Evolutionary conservation across 768 basidiomycete species (phyloP), one percentile per base, ranked within the genome.

Genomic region (Termitomyces bulborhizus): DNA sequence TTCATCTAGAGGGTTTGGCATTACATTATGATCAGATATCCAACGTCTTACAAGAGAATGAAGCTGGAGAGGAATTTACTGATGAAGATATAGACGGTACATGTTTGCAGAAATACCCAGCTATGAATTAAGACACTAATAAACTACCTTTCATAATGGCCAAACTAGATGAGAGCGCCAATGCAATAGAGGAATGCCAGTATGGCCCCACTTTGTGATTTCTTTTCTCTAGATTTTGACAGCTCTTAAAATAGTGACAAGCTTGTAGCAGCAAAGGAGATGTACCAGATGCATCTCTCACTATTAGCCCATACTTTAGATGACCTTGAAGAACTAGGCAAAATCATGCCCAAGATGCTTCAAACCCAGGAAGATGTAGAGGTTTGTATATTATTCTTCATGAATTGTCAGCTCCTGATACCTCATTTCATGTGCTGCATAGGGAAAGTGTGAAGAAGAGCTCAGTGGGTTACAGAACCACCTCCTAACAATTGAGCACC

Each of bases 11-110:
- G 62, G 84, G 81, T 61, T 71, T 93, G 34, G 80, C 84, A 1
- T 76, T 76, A 1, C 90, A 93, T 65, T 93, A 86, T 59, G 85
- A 85, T 24, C 82, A 89, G 58, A 92, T 93, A 86, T 81, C 78
- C 1, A 69, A 71, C 55, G 86, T 87, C 0, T 65, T 89, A 56
- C 78, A 78, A 47, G 85, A 87, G 24, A 80, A 75, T 43, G 88
- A 91, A 57, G 76, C 76, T n/a, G 88, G 87, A 2, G 84, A 84
- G 64, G 73, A 64, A 5, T 84, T 89, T 54, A 73, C 71, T 9
- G 85, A 88, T 54, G 86, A 84, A 27, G 90, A 91, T 62, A 68
- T 90, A 53, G 77, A 82, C 71, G 80, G 89, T 85, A 4, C 31
- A 37, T 37, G 36, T 26, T 27, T 48, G 39, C 9, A 29, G 7